phyloP scores from a whole-genome alignment of 1,284 basidiomycete genomes.

The Ustilago loliicola region DNA sequence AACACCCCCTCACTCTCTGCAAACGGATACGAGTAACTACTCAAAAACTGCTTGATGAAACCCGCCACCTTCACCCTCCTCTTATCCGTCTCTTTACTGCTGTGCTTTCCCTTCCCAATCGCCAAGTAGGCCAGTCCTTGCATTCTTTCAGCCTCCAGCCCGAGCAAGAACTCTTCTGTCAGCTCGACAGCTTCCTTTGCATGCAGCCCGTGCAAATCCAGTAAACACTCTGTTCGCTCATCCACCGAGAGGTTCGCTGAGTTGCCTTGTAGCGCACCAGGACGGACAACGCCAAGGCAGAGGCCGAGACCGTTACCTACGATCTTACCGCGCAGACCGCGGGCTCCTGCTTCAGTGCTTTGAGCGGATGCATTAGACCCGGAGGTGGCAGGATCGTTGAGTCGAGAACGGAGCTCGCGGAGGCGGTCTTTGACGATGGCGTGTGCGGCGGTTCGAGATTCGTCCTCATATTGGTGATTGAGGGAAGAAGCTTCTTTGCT shows the following conservation, averaged over 20 bases:
- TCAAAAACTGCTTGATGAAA: constrained; percentile 88
- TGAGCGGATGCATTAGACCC: constrained; percentile 29
- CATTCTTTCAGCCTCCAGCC: constrained; percentile 85
- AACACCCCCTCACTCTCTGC: constrained; percentile 89
- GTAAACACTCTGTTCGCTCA: constrained; percentile 77
- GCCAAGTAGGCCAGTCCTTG: constrained; percentile 81
- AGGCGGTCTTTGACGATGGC: constrained; percentile 84
- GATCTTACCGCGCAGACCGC: constrained; percentile 80
- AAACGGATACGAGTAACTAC: constrained; percentile 89
- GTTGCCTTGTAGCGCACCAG: constrained; percentile 27
- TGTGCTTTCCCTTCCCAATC: constrained; percentile 95
- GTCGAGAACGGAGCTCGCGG: constrained; percentile 80
- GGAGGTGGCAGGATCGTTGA: constrained; percentile 73
- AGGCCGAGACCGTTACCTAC: constrained; percentile 80
- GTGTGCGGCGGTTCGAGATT: constrained; percentile 81
- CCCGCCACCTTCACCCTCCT: constrained; percentile 86
- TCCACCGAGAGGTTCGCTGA: constrained; percentile 74
- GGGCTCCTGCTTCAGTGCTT: constrained; percentile 86
- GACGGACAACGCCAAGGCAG: constrained; percentile 62
- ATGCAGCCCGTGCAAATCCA: constrained; percentile 76
- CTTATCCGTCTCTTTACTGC: constrained; percentile 82
- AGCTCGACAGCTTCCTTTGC: constrained; percentile 91
- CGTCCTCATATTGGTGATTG: constrained; percentile 90
- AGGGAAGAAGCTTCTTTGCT: constrained; percentile 91
- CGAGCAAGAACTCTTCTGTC: constrained; percentile 84